Percentiles rank a stretch among this genome's conserved stretches.
These are phyloP conservation scores for Chaetothyriales sp. DNA, from an alignment of 2,329 filamentous ascomycete genomes.

Conservation along the genomic window DNA sequence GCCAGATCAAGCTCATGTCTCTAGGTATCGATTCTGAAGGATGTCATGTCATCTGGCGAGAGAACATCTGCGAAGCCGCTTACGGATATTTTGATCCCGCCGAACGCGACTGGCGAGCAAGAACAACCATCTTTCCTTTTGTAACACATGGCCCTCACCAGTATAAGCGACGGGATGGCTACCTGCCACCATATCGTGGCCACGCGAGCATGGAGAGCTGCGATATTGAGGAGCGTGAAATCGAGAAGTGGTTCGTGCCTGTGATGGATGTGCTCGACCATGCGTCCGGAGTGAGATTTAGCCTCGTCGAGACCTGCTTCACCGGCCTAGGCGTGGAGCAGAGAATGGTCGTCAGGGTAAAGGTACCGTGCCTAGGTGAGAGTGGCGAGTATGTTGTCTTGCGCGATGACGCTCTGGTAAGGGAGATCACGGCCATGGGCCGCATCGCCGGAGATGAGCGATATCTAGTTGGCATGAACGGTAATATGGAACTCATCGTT, in stretches of 20 bases:
- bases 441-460: conserved; percentile 46
- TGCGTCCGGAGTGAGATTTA: conserved; percentile 23
- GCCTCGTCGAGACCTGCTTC: conserved; percentile 24
- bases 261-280: conserved; percentile 26
- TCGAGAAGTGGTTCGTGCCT: conserved; percentile 25
- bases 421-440: conserved; percentile 38
- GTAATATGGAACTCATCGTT: conserved; percentile 38
- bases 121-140: conserved; percentile 43
- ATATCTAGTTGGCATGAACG: conserved; percentile 49
- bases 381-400: conserved; percentile 1
- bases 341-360: conserved; percentile 21
- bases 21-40: conserved; percentile 39
- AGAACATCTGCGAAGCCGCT: conserved; percentile 40
- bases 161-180: conserved; percentile 32
- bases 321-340: conserved; percentile 20
- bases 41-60: conserved; percentile 39
- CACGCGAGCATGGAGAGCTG: conserved; percentile 26
- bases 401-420: conserved; percentile 28
- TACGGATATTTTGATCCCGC: conserved; percentile 32
- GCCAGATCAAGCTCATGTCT: conserved; percentile 36
- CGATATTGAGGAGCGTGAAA: conserved; percentile 17
- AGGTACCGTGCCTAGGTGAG: conserved; percentile 15
- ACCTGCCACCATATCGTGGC: conserved; percentile 35
- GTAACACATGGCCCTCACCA: conserved; percentile 37
- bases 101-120: conserved; percentile 31